phyloP scores from a whole-genome alignment of 1,284 basidiomycete genomes.

The Trichosporon sp. region DNA sequence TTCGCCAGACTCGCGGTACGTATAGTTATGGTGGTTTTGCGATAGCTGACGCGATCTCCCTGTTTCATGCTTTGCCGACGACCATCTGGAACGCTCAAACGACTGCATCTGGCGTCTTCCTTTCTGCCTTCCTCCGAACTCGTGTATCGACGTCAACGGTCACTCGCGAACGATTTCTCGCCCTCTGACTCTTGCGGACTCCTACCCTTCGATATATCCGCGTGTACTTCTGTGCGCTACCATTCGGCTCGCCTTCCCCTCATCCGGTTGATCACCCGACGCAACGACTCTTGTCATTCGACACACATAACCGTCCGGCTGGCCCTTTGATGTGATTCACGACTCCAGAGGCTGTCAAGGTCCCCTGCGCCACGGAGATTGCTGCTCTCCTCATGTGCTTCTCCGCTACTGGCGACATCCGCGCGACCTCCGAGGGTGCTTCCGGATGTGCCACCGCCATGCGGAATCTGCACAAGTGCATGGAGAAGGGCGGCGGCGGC shows the following conservation, averaged over 20 bases:
- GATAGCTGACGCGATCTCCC: conserved; percentile 14
- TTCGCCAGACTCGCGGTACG: conserved; percentile 18
- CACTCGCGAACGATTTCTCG: background rate
- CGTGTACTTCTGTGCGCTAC: too few species aligned
- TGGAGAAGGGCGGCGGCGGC: conserved; percentile 57
- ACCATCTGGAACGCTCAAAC: background rate
- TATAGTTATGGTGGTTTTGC: background rate
- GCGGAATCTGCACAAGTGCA: conserved; percentile 74
- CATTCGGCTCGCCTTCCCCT: too few species aligned
- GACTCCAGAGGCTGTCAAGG: conserved; percentile 60
- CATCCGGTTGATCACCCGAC: too few species aligned
- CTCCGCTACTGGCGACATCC: conserved; percentile 77
- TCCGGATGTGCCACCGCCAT: conserved; percentile 69
- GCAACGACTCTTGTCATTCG: too few species aligned
- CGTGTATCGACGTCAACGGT: background rate
- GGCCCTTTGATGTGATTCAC: background rate
- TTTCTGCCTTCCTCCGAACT: background rate
- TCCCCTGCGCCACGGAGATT: conserved; percentile 74
- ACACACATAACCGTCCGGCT: background rate
- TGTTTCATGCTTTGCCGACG: background rate
- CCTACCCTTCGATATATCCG: too few species aligned
- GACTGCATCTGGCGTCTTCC: background rate
- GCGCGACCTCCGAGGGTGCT: conserved; percentile 57
- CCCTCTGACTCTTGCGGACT: background rate
- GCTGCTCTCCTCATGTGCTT: conserved; percentile 85